Percentiles rank a stretch among this genome's conserved stretches.
These are phyloP conservation scores for Chrysanthemum makinoi DNA, from an alignment of 129 eudicot species.

Conservation along the genomic window DNA sequence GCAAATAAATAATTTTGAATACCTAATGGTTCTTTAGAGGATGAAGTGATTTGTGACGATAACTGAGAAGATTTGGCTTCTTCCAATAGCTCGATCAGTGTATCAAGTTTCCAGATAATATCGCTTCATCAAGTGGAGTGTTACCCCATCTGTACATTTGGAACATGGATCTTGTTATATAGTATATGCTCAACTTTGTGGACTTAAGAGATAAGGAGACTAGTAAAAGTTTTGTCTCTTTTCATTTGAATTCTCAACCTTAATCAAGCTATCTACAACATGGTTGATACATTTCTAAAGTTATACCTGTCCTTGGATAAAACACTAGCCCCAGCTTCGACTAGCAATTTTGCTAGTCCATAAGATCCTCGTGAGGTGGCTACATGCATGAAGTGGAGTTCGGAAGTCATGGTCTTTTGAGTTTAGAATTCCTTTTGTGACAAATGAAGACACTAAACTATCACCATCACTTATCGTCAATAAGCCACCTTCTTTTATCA, in stretches of 20 bases:
- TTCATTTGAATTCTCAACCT: neutral
- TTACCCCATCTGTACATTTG: conserved; percentile 79
- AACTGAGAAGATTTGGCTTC: conserved; percentile 53
- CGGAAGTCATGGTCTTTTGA: conserved; percentile 59
- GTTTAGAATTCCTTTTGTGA: conserved; percentile 54
- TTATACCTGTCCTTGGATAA: conserved; percentile 53
- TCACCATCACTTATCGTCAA: conserved; percentile 47
- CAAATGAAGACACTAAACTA: conserved; percentile 44
- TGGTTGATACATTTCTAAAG: too few species aligned
- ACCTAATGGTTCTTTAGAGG: conserved; percentile 48
- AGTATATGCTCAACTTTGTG: neutral
- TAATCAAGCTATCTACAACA: neutral
- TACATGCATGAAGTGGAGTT: conserved; percentile 69
- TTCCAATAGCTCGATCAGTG: conserved; percentile 57
- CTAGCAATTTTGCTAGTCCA: conserved; percentile 52
- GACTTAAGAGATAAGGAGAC: neutral
- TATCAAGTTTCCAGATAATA: conserved; percentile 62
- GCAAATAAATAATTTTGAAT: neutral
- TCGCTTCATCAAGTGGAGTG: conserved; percentile 80
- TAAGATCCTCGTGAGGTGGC: conserved; percentile 66
- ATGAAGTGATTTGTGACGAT: conserved; percentile 33
- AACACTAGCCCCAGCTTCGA: conserved; percentile 75
- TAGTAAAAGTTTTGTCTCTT: neutral
- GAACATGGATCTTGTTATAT: neutral
- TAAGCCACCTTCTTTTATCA: conserved; percentile 45